phyloP scores from a whole-genome alignment of 225 moss, liverwort and hornwort genomes.

The Marchantia polymorpha region DNA sequence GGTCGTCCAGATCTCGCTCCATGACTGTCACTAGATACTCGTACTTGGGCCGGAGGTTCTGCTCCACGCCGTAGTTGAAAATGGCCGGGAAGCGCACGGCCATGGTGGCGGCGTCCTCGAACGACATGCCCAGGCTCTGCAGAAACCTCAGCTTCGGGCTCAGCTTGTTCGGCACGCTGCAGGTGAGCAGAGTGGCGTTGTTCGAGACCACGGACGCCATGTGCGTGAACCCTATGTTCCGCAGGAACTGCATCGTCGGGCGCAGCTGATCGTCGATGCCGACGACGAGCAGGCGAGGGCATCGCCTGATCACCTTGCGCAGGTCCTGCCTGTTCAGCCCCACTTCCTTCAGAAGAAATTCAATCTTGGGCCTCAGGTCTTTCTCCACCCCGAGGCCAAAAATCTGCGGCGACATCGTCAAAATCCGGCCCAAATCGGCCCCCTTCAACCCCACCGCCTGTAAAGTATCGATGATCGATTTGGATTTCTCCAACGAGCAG shows the following conservation, averaged over 20 bases:
- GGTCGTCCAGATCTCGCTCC: conserved; percentile 57
- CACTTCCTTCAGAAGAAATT: conserved; percentile 62
- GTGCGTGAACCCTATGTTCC: conserved; percentile 54
- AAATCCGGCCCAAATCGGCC: conserved; percentile 57
- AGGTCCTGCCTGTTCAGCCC: conserved; percentile 49
- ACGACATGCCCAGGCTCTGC: conserved; percentile 51
- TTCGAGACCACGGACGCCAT: conserved; percentile 59
- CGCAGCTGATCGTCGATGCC: conserved; percentile 65
- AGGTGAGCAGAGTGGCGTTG: conserved; percentile 71
- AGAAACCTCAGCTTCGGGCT: conserved; percentile 73
- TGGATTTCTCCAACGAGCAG: conserved; percentile 47
- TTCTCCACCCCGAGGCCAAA: conserved; percentile 52
- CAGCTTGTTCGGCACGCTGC: conserved; percentile 56
- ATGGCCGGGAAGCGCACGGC: conserved; percentile 71
- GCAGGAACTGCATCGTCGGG: conserved; percentile 60
- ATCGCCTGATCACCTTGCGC: conserved; percentile 60
- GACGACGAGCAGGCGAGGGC: conserved; percentile 57
- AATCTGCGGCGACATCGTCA: conserved; percentile 66
- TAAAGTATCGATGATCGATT: conserved; percentile 50
- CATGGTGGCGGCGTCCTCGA: conserved; percentile 49
- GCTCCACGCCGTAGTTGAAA: conserved; percentile 81
- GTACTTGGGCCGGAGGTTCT: conserved; percentile 69
- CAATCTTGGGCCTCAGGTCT: conserved; percentile 45
- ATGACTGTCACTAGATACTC: conserved; percentile 63
- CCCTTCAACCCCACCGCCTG: conserved; percentile 48